phyloP scores from a whole-genome alignment of 495 filamentous ascomycete genomes.

The Parachaetomium inaequale region DNA sequence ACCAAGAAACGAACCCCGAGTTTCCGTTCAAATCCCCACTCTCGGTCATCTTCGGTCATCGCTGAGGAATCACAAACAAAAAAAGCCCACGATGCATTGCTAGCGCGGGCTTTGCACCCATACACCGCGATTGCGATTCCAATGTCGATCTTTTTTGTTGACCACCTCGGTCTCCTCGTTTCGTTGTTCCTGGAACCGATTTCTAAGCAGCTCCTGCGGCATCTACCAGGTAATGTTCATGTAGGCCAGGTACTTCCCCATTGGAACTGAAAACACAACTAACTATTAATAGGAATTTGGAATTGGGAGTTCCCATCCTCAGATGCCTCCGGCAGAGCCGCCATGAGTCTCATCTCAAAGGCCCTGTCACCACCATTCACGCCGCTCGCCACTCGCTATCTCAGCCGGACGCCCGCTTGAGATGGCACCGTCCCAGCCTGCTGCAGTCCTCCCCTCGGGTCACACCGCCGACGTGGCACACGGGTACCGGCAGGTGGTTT shows the following conservation, averaged over 20 bases:
- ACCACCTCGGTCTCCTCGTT: no score
- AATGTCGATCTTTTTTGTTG: neutral
- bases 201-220: neutral
- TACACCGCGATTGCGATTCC: neutral
- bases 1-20: neutral
- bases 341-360: neutral
- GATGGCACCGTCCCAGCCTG: neutral
- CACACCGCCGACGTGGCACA: conserved; percentile 1
- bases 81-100: neutral
- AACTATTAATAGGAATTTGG: neutral
- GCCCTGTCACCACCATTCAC: neutral
- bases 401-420: neutral
- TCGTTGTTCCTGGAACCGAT: neutral
- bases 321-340: neutral
- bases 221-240: no score
- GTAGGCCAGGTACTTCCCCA: neutral
- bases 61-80: neutral
- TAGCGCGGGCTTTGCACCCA: neutral
- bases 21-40: neutral
- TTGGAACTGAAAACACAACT: neutral
- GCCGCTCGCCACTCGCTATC: neutral
- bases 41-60: neutral
- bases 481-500: conserved; percentile 7
- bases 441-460: neutral
- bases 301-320: neutral